These are phyloP conservation scores for Schwanniomyces etchellsii DNA, from an alignment of 1,139 yeast genomes.

Conservation along the genomic window DNA sequence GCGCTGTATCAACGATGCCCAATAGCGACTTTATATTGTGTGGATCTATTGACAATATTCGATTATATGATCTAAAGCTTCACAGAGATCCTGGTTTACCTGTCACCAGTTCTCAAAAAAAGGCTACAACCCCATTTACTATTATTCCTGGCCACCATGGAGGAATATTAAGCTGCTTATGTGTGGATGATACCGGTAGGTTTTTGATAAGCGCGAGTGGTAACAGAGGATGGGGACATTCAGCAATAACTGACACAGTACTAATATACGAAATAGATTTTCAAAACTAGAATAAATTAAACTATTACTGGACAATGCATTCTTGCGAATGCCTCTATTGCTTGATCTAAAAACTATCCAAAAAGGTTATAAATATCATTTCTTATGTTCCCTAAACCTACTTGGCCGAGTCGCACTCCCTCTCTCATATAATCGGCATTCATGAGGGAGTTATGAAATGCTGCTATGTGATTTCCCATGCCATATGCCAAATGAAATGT, in stretches of 20 bases:
- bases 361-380: constrained; percentile 17
- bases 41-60: constrained; percentile 85
- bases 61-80: constrained; percentile 71
- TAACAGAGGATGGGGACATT: constrained; percentile 89
- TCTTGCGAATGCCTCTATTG: not conserved
- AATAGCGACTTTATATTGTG: constrained; percentile 74
- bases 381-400: constrained; percentile 30
- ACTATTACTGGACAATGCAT: not conserved
- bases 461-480: constrained; percentile 10
- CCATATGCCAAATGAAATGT: constrained; percentile 9
- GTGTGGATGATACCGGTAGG: constrained; percentile 81
- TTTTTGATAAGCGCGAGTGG: constrained; percentile 92
- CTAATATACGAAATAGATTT: constrained; percentile 71
- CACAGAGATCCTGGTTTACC: constrained; percentile 33
- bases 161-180: constrained; percentile 50
- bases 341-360: constrained; percentile 3
- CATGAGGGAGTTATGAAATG: constrained; percentile 10
- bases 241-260: constrained; percentile 71
- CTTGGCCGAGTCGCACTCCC: constrained; percentile 19
- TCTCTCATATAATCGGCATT: constrained; percentile 12
- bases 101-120: constrained; percentile 15
- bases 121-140: constrained; percentile 51
- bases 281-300: constrained; percentile 11
- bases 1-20: constrained; percentile 76
- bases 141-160: constrained; percentile 63